Base-by-base conservation (phyloP, 1,284 basidiomycete genomes). In the Peniophora sp. region DNA sequence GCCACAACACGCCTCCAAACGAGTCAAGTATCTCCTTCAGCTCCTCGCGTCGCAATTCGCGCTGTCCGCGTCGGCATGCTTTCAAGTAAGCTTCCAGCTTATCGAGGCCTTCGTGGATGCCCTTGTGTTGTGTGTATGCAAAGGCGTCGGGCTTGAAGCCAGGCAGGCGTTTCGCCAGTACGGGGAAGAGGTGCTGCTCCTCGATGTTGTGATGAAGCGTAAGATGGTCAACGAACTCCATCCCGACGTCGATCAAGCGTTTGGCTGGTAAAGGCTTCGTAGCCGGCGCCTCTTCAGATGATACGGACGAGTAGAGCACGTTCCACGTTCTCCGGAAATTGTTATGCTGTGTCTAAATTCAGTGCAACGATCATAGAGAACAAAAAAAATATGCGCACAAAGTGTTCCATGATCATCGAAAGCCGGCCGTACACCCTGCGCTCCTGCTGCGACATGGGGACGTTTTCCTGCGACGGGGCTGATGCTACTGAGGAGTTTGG, bases 171-270 rank as follows among this genome's bases (percentile, higher is more conserved):
- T 74, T 75, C 0, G 75, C 81, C 5, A 89, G 69, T 3, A 78
- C 61, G 1, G 84, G 85, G 66, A 88, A 89, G 50, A 87, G 69
- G 58, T 79, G 71, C 22, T 69, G 60, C 61, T 81, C 81, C 59
- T 80, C 83, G 56, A 83, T 82, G 3, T 75, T 77, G 63, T 89
- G 85, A 60, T 89, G 85, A 63, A 76, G 72, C 11, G 77, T 81
- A 36, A 88, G 67, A 55, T 83, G 38, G n/a, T 41, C 38, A 16
- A 75, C 78, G 51, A 25, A 19, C 2, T 45, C 12, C 25, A 47
- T 12, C 11, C 19, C 17, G 17, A 38, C 45, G 22, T 50, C n/a
- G 35, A 32, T 24, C 14, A 32, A n/a, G 20, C 25, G 36, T 6
- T 44, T n/a, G 8, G 38, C 38, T 6, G 38, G 19, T n/a, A 41